Conservation (phyloP, 768 basidiomycete species). For the Agrocybe pediades region DNA sequence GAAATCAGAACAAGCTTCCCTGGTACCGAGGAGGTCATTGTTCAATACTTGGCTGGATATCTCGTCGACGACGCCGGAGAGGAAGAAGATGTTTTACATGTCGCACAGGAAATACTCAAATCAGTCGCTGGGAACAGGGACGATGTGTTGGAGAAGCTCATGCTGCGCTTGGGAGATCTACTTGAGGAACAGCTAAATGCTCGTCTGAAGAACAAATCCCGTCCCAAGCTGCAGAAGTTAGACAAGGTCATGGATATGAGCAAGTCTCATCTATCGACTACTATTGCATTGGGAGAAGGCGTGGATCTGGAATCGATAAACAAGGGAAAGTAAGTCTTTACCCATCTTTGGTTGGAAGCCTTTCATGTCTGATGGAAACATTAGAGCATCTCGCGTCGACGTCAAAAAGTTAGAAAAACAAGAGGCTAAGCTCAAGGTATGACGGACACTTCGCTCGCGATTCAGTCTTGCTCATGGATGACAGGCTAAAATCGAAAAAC, state of each 20-base stretch:
- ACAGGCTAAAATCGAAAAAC: conserved; percentile 96
- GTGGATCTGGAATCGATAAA: conserved; percentile 91
- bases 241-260: conserved; percentile 91
- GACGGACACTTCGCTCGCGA: not conserved
- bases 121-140: conserved; percentile 70
- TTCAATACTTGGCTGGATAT: conserved; percentile 87
- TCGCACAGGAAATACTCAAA: conserved; percentile 72
- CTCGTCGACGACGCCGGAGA: conserved; percentile 88
- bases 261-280: conserved; percentile 76
- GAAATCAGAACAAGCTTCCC: conserved; percentile 72
- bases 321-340: conserved; percentile 80
- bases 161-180: conserved; percentile 61
- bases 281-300: conserved; percentile 77
- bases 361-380: conserved; percentile 14
- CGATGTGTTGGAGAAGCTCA: conserved; percentile 65
- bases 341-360: conserved; percentile 4
- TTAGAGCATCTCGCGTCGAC: conserved; percentile 87
- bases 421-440: conserved; percentile 91
- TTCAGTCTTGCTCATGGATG: conserved; percentile 3
- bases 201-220: conserved; percentile 58
- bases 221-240: conserved; percentile 70
- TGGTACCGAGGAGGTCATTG: conserved; percentile 81
- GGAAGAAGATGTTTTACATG: conserved; percentile 83
- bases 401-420: conserved; percentile 96
- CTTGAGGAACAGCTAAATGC: conserved; percentile 65